Base-by-base conservation (phyloP, 441 rosid genomes). In the Francoa sonchifolia region DNA sequence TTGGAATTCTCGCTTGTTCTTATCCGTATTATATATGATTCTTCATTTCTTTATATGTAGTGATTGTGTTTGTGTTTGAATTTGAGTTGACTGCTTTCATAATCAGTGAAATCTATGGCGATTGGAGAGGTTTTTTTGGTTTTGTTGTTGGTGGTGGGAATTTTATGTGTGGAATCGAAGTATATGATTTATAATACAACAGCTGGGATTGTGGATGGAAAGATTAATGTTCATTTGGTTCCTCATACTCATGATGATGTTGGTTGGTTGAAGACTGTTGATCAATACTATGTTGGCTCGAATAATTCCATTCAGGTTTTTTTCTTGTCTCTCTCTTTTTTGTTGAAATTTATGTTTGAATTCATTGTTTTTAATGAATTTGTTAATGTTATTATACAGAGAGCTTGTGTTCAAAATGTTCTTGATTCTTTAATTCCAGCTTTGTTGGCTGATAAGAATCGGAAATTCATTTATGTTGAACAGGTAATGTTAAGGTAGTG, bases 281-380 rank as follows among this genome's bases (percentile, higher is more conserved):
- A 87, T 50, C 99, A 92, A 72, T 87, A 92, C 70, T 92, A 92
- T 63, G 86, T 87, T 39, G 99, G 99, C 69, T 87, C 95, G 52
- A 92, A 92, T 61, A 92, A 92, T 69, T 87, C 94, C 19, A 87
- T 92, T 56, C 99, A 87, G 87, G 99, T 83, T 21, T 30, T 41
- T 39, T 34, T 31, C 42, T 28, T 51, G 10, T 4, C 19, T 42
- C 15, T 21, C 18, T 11, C n/a, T 13, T 13, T 21, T 1, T 4
- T 19, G 14, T 22, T 19, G 7, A 26, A 11, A 4, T 12, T n/a
- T 17, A 18, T 17, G 28, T 34, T 12, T 2, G 9, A 22, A 7
- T 38, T 29, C 53, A 28, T n/a, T 23, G 16, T 6, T 31, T 37
- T 6, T 18, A 17, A 38, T 44, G 16, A 20, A 23, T 32, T 18